These are phyloP conservation scores for Russula earlei DNA, from an alignment of 768 basidiomycete genomes.

Conservation along the genomic window DNA sequence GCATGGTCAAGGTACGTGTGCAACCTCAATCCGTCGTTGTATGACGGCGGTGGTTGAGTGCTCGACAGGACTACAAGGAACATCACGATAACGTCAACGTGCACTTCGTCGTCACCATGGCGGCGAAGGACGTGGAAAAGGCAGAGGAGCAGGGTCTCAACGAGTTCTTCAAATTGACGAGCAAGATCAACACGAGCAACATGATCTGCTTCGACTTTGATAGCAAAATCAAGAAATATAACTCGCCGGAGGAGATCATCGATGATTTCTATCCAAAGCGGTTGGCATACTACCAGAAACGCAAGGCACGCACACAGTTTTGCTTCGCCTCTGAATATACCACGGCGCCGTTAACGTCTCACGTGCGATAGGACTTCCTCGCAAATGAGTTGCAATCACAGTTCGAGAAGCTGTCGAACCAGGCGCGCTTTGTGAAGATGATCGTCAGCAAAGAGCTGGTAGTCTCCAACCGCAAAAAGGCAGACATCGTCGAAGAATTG, in stretches of 20 bases:
- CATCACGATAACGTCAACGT: slow-evolving; percentile 90
- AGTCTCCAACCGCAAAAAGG: slow-evolving; percentile 83
- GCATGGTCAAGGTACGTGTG: slow-evolving; percentile 60
- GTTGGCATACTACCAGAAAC: slow-evolving; percentile 86
- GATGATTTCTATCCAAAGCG: slow-evolving; percentile 89
- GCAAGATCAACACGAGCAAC: slow-evolving; percentile 82
- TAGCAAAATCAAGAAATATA: slow-evolving; percentile 91
- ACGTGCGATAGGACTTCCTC: slow-evolving; percentile 58
- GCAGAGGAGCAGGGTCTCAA: slow-evolving; percentile 83
- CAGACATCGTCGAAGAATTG: slow-evolving; percentile 75
- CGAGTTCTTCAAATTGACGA: slow-evolving; percentile 85
- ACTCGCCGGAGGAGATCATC: slow-evolving; percentile 81
- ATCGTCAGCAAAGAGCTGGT: slow-evolving; percentile 77
- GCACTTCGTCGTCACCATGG: slow-evolving; percentile 80
- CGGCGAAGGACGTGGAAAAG: slow-evolving; percentile 69
- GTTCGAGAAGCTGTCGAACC: slow-evolving; percentile 83
- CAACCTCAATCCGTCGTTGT: neutral
- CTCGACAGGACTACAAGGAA: slow-evolving; percentile 87
- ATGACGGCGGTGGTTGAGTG: neutral
- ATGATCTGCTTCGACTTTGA: slow-evolving; percentile 99
- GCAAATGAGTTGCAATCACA: slow-evolving; percentile 72
- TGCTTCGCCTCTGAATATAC: neutral
- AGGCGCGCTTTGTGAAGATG: slow-evolving; percentile 96
- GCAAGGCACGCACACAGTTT: slow-evolving; percentile 74
- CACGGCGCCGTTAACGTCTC: neutral